phyloP scores from a whole-genome alignment of 495 filamentous ascomycete species.

The Cryomyces minteri region DNA sequence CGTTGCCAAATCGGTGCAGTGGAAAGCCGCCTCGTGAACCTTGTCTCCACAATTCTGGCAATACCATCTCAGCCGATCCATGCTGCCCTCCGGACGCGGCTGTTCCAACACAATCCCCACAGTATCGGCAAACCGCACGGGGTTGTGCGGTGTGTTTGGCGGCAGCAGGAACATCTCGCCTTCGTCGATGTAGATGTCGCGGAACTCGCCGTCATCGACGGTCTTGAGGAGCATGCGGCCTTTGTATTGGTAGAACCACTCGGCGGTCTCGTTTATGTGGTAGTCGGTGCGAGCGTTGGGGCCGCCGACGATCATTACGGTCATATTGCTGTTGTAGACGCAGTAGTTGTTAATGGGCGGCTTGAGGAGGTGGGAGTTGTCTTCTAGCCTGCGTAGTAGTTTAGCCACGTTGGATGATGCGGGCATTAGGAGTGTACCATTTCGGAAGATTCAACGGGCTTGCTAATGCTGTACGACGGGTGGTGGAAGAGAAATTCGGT shows the following conservation, averaged over 20 bases:
- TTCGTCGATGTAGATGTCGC: slow-evolving; percentile 76
- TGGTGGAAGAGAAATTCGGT: background rate
- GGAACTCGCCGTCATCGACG: slow-evolving; percentile 47
- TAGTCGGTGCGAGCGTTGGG: slow-evolving; percentile 95
- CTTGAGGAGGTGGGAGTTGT: slow-evolving; percentile 82
- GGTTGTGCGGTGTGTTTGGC: slow-evolving; percentile 70
- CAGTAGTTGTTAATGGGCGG: slow-evolving; percentile 96
- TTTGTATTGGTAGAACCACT: slow-evolving; percentile 95
- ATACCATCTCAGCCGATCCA: slow-evolving; percentile 87
- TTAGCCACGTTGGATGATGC: background rate
- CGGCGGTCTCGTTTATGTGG: slow-evolving; percentile 91
- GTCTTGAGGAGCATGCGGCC: slow-evolving; percentile 89
- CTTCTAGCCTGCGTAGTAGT: slow-evolving; percentile 49
- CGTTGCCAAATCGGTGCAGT: slow-evolving; percentile 84
- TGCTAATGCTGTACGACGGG: background rate
- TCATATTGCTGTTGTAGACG: slow-evolving; percentile 67
- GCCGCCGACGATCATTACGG: slow-evolving; percentile 88
- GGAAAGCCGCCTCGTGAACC: slow-evolving; percentile 74
- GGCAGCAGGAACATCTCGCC: slow-evolving; percentile 92
- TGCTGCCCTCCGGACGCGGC: slow-evolving; percentile 42
- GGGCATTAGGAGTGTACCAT: slow-evolving; percentile 34
- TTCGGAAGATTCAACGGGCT: slow-evolving; percentile 57
- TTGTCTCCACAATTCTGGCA: slow-evolving; percentile 49
- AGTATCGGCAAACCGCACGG: slow-evolving; percentile 48
- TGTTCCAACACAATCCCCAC: slow-evolving; percentile 85